Evolutionary conservation across 371 early-diverging fungal species (phyloP).

Genomic region (Lichtheimia ornata): DNA sequence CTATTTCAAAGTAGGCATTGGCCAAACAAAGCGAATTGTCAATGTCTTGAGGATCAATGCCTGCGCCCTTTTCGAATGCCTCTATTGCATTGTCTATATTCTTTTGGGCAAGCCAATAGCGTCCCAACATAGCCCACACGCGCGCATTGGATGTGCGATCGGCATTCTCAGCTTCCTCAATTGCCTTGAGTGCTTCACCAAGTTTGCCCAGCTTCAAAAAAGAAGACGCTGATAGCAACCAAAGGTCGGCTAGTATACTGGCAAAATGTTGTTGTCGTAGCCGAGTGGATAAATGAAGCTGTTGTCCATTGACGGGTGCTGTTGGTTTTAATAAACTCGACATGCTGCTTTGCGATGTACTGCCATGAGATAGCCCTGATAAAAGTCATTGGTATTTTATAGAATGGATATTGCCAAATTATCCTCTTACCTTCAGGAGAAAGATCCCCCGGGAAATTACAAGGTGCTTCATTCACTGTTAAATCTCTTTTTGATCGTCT

Average conservation of each 20-base stretch:
- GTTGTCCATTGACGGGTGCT: neutral
- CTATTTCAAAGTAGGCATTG: constrained; percentile 40
- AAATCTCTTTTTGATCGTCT: constrained; percentile 13
- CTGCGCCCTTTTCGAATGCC: constrained; percentile 56
- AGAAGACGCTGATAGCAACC: constrained; percentile 66
- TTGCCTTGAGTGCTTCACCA: constrained; percentile 66
- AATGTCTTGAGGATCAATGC: constrained; percentile 50
- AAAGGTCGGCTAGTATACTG: constrained; percentile 34
- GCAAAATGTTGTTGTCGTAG: constrained; percentile 28
- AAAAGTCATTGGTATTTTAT: no score
- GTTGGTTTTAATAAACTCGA: constrained; percentile 19
- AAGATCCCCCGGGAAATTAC: neutral
- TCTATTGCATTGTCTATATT: constrained; percentile 49
- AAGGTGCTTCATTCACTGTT: neutral
- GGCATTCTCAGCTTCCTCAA: constrained; percentile 68
- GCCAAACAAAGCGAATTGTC: constrained; percentile 48
- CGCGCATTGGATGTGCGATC: constrained; percentile 49
- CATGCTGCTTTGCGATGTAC: constrained; percentile 21
- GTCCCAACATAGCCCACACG: constrained; percentile 66
- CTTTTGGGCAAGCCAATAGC: constrained; percentile 43
- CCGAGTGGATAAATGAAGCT: constrained; percentile 12
- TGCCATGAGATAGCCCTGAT: neutral
- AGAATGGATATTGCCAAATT: no score
- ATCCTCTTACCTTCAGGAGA: no score
- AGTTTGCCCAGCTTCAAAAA: constrained; percentile 59